Evolutionary conservation across 352 stramenopile genomes (phyloP).

Genomic region (Blastocystis sp.): DNA sequence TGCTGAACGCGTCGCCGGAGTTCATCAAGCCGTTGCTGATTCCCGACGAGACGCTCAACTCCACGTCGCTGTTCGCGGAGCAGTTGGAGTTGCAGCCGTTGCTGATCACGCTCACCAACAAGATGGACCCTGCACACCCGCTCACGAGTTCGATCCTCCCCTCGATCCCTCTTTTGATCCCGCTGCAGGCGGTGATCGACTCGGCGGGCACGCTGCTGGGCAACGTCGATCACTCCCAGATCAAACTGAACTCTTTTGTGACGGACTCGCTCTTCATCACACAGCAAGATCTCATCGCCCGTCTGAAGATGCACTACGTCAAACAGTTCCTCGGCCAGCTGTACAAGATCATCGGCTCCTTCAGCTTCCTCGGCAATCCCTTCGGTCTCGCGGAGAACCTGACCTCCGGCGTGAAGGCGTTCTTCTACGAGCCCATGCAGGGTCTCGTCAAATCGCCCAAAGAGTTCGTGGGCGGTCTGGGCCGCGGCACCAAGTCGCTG

Average conservation of each 20-base stretch:
- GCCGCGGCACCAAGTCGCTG: slow-evolving; percentile 81
- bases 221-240: slow-evolving; percentile 41
- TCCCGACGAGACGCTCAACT: not conserved
- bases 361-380: slow-evolving; percentile 83
- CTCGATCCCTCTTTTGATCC: not conserved
- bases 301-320: slow-evolving; percentile 65
- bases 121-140: slow-evolving; percentile 46
- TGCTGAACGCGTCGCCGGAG: slow-evolving; percentile 40
- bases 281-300: not conserved
- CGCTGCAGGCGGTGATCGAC: slow-evolving; percentile 51
- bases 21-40: slow-evolving; percentile 55
- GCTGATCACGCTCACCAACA: slow-evolving; percentile 22
- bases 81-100: slow-evolving; percentile 2
- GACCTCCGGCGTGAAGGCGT: slow-evolving; percentile 81
- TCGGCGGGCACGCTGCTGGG: slow-evolving; percentile 24
- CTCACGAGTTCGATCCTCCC: slow-evolving; percentile 1
- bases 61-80: not conserved
- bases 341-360: slow-evolving; percentile 72
- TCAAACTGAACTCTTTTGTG: slow-evolving; percentile 65
- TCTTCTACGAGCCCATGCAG: slow-evolving; percentile 85
- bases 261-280: slow-evolving; percentile 42
- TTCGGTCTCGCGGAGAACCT: slow-evolving; percentile 82
- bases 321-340: slow-evolving; percentile 70
- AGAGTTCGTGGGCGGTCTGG: slow-evolving; percentile 84
- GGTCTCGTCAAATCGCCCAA: slow-evolving; percentile 82